phyloP scores from a whole-genome alignment of 108 stramenopile genomes.

The Nitzschia putrida region DNA sequence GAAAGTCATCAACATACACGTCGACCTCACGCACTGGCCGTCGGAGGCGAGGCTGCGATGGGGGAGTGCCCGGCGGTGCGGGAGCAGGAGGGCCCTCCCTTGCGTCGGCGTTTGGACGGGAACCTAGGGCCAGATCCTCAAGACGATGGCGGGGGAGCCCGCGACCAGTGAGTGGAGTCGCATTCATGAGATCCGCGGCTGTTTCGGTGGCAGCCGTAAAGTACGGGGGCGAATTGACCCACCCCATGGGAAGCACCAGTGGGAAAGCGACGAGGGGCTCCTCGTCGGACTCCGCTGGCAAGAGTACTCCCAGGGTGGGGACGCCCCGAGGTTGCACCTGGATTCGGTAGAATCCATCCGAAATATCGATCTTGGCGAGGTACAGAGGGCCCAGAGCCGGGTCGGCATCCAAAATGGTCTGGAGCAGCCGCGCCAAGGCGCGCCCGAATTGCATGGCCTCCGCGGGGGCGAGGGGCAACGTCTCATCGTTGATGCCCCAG shows the following conservation, averaged over 20 bases:
- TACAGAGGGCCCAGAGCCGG: constrained; percentile 18
- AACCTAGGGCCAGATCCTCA: constrained; percentile 10
- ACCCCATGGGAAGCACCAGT: constrained; percentile 44
- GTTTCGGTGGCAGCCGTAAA: constrained; percentile 49
- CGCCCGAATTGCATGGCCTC: constrained; percentile 46
- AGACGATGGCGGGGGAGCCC: constrained; percentile 18
- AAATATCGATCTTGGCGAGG: constrained; percentile 31
- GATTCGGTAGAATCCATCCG: constrained; percentile 44
- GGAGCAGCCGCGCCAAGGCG: constrained; percentile 24
- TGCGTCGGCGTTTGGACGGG: not conserved
- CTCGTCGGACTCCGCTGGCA: constrained; percentile 20
- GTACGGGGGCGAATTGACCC: constrained; percentile 40
- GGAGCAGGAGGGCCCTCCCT: not conserved
- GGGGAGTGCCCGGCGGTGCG: not conserved
- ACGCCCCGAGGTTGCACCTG: constrained; percentile 15
- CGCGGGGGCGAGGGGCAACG: constrained; percentile 18
- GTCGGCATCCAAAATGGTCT: constrained; percentile 15
- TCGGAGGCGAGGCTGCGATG: not conserved
- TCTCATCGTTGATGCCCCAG: constrained; percentile 37
- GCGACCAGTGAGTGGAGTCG: not conserved
- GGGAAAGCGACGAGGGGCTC: constrained; percentile 36
- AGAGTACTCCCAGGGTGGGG: constrained; percentile 30
- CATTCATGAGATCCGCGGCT: constrained; percentile 6
- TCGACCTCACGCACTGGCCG: constrained; percentile 34
- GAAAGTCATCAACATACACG: constrained; percentile 52